These are phyloP conservation scores for Truncatella angustata DNA, from an alignment of 2,329 filamentous ascomycete species.

Conservation along the genomic window DNA sequence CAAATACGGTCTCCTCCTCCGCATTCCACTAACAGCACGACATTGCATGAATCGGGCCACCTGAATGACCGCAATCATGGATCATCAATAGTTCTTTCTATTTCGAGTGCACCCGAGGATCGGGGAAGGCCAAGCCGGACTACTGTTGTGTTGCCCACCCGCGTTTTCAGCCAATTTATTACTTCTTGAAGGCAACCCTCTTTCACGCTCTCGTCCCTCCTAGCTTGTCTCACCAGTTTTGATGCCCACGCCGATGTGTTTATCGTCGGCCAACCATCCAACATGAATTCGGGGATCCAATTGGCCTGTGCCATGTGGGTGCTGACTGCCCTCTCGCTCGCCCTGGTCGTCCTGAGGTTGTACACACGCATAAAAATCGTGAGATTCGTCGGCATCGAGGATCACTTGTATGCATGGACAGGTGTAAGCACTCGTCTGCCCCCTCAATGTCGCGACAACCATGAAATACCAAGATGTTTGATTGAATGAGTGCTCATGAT, in stretches of 20 bases:
- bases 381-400: constrained; percentile 34
- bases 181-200: neutral
- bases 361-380: constrained; percentile 31
- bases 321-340: constrained; percentile 29
- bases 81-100: constrained; percentile 3
- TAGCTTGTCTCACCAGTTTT: neutral
- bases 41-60: neutral
- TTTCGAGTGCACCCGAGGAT: neutral
- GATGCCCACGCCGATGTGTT: neutral
- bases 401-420: constrained; percentile 34
- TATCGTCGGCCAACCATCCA: neutral
- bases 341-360: constrained; percentile 21
- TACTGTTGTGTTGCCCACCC: neutral
- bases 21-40: neutral
- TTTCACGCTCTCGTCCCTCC: neutral
- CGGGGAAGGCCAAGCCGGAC: neutral
- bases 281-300: constrained; percentile 29
- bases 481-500: neutral
- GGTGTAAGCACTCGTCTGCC: constrained; percentile 16
- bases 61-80: neutral
- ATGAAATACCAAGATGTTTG: too few relatives aligned
- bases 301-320: constrained; percentile 32
- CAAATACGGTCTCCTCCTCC: neutral
- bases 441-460: neutral
- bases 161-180: neutral